These are phyloP conservation scores for Solanum chacoense DNA, from an alignment of 305 asterid species.

Conservation along the genomic window DNA sequence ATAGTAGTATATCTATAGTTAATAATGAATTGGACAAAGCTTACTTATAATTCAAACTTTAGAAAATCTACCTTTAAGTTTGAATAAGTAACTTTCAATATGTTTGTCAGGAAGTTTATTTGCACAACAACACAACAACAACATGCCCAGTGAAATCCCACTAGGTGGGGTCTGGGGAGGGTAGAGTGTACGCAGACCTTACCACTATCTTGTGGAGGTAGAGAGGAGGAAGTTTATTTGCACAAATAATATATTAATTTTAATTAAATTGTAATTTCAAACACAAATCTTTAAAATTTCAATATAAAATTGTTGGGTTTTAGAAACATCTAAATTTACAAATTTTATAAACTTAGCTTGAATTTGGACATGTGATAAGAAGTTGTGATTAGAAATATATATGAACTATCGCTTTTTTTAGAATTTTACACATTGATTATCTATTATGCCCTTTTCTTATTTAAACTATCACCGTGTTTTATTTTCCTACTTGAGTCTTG, in stretches of 20 bases:
- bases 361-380: not conserved
- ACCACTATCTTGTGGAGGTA: no score
- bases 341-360: not conserved
- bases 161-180: no score
- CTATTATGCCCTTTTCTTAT: rapidly evolving
- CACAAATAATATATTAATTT: not conserved
- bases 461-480: not conserved
- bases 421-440: not conserved
- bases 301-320: no score
- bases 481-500: not conserved
- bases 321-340: not conserved
- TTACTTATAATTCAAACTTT: not conserved
- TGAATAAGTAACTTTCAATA: not conserved
- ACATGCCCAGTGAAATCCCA: no score
- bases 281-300: not conserved
- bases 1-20: not conserved
- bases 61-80: not conserved
- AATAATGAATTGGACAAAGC: not conserved
- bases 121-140: no score
- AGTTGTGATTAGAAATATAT: not conserved
- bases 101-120: not conserved
- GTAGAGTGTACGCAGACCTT: no score
- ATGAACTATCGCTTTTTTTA: not conserved
- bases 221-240: not conserved
- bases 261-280: no score